Percentiles rank a stretch among this genome's conserved stretches.
phyloP scores from a whole-genome alignment of 805 yeast genomes.

The Wickerhamiella spandovensis region DNA sequence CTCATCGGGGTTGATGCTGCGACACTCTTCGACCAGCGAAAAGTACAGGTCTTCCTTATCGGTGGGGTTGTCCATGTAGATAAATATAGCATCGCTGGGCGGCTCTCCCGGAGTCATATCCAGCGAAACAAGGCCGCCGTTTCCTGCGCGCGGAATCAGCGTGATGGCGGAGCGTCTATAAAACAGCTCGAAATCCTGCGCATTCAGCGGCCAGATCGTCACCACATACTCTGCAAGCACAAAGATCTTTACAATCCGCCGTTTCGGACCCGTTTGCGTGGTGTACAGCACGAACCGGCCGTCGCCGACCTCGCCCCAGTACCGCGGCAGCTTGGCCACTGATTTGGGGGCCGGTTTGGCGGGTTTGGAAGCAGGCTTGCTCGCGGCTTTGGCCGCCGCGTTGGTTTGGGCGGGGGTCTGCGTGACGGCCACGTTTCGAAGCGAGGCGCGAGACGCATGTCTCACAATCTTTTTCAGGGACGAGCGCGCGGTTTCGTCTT shows the following conservation, averaged over 20 bases:
- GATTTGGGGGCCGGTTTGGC: slow-evolving; percentile 4
- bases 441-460: slow-evolving; percentile 5
- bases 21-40: slow-evolving; percentile 47
- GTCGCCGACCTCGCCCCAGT: slow-evolving; percentile 48
- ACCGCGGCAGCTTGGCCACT: slow-evolving; percentile 15
- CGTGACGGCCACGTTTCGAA: background rate
- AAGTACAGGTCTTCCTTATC: slow-evolving; percentile 94
- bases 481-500: slow-evolving; percentile 39
- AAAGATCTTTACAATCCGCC: slow-evolving; percentile 64
- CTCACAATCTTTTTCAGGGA: slow-evolving; percentile 46
- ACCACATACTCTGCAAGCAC: slow-evolving; percentile 60
- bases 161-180: slow-evolving; percentile 72
- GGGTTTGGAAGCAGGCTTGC: no score
- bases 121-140: slow-evolving; percentile 17
- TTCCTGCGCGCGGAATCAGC: slow-evolving; percentile 36
- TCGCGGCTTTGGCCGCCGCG: slow-evolving; percentile 6
- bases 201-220: slow-evolving; percentile 70
- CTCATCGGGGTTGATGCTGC: slow-evolving; percentile 2
- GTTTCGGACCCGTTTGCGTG: slow-evolving; percentile 40
- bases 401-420: background rate
- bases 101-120: slow-evolving; percentile 17
- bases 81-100: slow-evolving; percentile 36
- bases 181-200: slow-evolving; percentile 66
- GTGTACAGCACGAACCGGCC: slow-evolving; percentile 80
- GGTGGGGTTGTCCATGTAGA: slow-evolving; percentile 63